phyloP scores from a whole-genome alignment of 2,329 filamentous ascomycete species.

The Fusarium neocosmosporiellum region DNA sequence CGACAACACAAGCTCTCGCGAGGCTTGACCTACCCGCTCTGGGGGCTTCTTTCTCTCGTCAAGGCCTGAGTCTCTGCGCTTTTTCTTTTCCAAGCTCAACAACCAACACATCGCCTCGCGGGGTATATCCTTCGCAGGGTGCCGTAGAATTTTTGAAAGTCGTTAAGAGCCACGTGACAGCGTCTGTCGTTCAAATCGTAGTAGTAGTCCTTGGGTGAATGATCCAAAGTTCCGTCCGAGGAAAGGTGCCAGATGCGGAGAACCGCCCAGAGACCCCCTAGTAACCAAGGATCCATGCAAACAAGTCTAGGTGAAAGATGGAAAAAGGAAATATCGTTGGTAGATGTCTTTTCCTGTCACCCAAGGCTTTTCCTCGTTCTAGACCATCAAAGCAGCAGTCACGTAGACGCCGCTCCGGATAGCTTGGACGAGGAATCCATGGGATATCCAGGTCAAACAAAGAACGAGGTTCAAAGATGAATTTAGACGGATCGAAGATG shows the following conservation, averaged over 20 bases:
- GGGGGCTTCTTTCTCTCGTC: slow-evolving; percentile 35
- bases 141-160: slow-evolving; percentile 50
- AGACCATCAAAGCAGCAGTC: background rate
- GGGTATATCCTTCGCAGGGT: slow-evolving; percentile 57
- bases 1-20: slow-evolving; percentile 41
- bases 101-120: slow-evolving; percentile 52
- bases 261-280: slow-evolving; percentile 42
- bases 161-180: slow-evolving; percentile 52
- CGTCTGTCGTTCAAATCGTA: slow-evolving; percentile 50
- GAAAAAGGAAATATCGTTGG: slow-evolving; percentile 43
- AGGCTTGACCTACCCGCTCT: slow-evolving; percentile 38
- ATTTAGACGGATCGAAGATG: slow-evolving; percentile 46
- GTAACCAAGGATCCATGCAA: slow-evolving; percentile 46
- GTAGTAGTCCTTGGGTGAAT: slow-evolving; percentile 48
- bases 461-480: slow-evolving; percentile 42
- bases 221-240: slow-evolving; percentile 48
- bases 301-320: slow-evolving; percentile 46
- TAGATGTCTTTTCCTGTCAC: slow-evolving; percentile 38
- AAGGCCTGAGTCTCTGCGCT: slow-evolving; percentile 44
- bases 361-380: slow-evolving; percentile 13
- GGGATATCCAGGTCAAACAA: slow-evolving; percentile 30
- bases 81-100: slow-evolving; percentile 49
- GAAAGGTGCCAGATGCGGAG: slow-evolving; percentile 44
- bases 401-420: background rate
- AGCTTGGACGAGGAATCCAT: slow-evolving; percentile 14